Evolutionary conservation across 495 filamentous ascomycete genomes (phyloP), one percentile per base, ranked within the genome.

Genomic region (Patellaria atrata): DNA sequence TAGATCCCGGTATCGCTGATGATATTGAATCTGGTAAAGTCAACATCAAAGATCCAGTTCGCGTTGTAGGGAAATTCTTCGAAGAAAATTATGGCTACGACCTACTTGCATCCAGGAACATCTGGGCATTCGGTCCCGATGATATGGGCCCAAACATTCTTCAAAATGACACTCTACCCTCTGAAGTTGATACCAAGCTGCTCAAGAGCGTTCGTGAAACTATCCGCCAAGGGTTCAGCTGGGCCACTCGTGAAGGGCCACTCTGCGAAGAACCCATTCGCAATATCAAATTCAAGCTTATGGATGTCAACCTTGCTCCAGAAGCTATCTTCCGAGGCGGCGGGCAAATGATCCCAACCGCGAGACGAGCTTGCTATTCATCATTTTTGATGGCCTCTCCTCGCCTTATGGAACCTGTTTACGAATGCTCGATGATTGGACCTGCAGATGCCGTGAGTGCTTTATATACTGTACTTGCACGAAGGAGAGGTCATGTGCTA

Each of bases 211-310:
- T 91, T 28, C 77, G 84, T 35, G 89, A 96, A 54, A 83, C 77
- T 10, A 82, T 97, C 43, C 75, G 77, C 2, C 91, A 96, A 59
- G 89, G 89, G 11, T 97, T 97, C 58, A 80, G 73, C 51, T 97
- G 89, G 89, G 89, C 81, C 24, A 79, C 84, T 13, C 68, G 91
- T 39, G 89, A 97, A 69, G 89, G 89, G 6, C 89, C 89, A 13
- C 62, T 97, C 8, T 97, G 89, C 64, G 89, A 97, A 80, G 89
- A 97, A 64, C 89, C 89, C 26, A 94, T 97, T 55, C 83, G 89
- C 36, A 94, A 96, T 59, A 80, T 81, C 50, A 91, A 86, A 46
- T 97, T 96, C 65, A 77, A 79, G 42, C 70, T 97, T 53, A 96
- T 84, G 38, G 91, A 96, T 51, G 73, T 92, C 27, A 67, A 77